Base-by-base conservation (phyloP, 768 basidiomycete genomes). In the Russula griseocarnosa region DNA sequence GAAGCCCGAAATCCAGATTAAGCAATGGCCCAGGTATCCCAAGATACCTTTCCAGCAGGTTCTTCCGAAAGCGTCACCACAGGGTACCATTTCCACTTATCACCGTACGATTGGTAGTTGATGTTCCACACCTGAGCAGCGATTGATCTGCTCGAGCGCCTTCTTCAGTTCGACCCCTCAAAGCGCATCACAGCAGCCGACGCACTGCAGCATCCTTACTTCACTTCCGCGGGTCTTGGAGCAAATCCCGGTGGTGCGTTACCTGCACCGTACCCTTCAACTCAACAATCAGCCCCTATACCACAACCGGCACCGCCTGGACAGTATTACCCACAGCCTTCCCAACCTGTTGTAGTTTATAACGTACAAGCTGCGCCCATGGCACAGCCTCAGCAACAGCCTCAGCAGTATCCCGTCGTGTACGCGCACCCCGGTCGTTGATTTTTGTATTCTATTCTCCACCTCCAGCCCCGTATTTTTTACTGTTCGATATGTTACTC, bases 121-220 rank as follows among this genome's bases (percentile, higher is more conserved):
- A 55, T 6, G 8, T 40, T 16, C 55, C 64, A n/a, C 64, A 60
- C 52, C 55, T 30, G 61, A 34, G 34, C 68, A 80, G 96, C 96
- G 26, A 83, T 98, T 72, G 94, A 98, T 75, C 83, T 98, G 2
- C 86, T 99, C 50, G 97, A 98, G 74, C 86, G 88, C 54, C 85
- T 98, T 50, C 84, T 99, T 53, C 94, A 98, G 71, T 99, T 98
- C 71, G 97, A 98, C 72, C 97, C 97, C 2, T 81, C 87, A 32
- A 89, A 93, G 70, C 88, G 97, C 59, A 86, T 95, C 52, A 90
- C 93, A 14, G 96, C 96, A 28, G 86, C 87, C 11, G 91, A 98
- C 51, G 94, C 96, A 0, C 83, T 98, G 61, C 84, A 82, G 9
- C 97, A 99, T 70, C 91, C 93, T 0, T 98, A 98, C 75, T 97